These are phyloP conservation scores for Cymodocea nodosa DNA, from an alignment of 116 monocot species.

Conservation along the genomic window DNA sequence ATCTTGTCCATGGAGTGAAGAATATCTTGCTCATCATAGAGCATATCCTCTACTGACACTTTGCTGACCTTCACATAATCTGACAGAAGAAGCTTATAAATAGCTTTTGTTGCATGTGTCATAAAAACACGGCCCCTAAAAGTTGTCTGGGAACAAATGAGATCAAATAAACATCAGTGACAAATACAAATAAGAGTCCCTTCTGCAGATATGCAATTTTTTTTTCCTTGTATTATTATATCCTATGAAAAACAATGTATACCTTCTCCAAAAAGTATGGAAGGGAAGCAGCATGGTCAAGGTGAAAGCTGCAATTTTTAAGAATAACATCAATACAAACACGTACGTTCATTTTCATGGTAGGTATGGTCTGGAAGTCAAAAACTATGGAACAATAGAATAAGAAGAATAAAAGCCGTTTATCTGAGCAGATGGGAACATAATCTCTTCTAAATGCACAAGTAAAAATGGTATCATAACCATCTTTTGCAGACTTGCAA, in stretches of 20 bases:
- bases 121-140: conserved; percentile 91
- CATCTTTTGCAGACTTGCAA: too few species aligned
- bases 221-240: not conserved
- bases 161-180: not conserved
- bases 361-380: too few species aligned
- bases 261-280: conserved; percentile 99
- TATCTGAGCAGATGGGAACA: too few species aligned
- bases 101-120: conserved; percentile 99
- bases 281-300: conserved; percentile 96
- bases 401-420: too few species aligned
- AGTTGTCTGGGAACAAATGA: conserved; percentile 46
- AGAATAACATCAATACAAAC: not conserved
- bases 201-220: not conserved
- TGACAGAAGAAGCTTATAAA: conserved; percentile 74
- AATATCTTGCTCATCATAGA: conserved; percentile 93
- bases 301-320: conserved; percentile 64
- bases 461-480: too few species aligned
- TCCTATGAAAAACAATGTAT: not conserved
- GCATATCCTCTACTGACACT: conserved; percentile 98
- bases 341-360: not conserved
- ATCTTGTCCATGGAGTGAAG: conserved; percentile 93
- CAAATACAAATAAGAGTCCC: not conserved
- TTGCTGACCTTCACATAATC: conserved; percentile 99
- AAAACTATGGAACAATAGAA: too few species aligned
- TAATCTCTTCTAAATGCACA: too few species aligned